Evolutionary conservation across 139 green algal genomes (phyloP).

Genomic region (Eudorina sp.): DNA sequence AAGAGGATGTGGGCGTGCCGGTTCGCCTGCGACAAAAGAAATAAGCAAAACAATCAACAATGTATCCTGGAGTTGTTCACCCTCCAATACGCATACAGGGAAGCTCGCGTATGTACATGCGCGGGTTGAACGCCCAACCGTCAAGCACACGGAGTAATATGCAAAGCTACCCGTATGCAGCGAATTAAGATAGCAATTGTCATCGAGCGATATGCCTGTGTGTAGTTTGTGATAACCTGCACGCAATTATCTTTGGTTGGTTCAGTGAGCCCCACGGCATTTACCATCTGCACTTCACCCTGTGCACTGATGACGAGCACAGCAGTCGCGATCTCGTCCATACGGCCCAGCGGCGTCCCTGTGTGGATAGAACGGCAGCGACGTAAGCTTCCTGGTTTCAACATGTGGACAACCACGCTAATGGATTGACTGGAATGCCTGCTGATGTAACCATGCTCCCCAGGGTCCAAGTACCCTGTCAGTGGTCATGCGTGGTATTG

Average conservation of each 20-base stretch:
- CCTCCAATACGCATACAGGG: neutral
- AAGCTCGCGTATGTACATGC: constrained; percentile 14
- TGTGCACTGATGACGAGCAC: constrained; percentile 1
- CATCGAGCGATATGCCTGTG: neutral
- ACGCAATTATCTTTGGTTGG: neutral
- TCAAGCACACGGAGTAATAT: neutral
- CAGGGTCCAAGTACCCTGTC: neutral
- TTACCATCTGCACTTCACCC: neutral
- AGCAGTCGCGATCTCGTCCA: neutral
- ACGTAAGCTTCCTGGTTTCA: neutral
- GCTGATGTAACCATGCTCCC: neutral
- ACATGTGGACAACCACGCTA: neutral
- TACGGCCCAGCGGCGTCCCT: constrained; percentile 13
- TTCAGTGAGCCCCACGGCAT: neutral
- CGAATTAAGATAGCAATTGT: neutral
- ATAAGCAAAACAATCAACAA: no score
- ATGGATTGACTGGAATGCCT: neutral
- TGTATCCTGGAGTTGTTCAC: neutral
- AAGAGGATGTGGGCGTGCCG: constrained; percentile 16
- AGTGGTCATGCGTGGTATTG: no score
- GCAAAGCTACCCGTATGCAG: neutral
- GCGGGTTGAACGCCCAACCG: neutral
- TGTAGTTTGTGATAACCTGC: no score
- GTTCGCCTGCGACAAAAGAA: constrained; percentile 2
- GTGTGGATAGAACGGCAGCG: neutral